phyloP scores from a whole-genome alignment of 2,329 filamentous ascomycete genomes.

The Pseudodiploospora longispora region DNA sequence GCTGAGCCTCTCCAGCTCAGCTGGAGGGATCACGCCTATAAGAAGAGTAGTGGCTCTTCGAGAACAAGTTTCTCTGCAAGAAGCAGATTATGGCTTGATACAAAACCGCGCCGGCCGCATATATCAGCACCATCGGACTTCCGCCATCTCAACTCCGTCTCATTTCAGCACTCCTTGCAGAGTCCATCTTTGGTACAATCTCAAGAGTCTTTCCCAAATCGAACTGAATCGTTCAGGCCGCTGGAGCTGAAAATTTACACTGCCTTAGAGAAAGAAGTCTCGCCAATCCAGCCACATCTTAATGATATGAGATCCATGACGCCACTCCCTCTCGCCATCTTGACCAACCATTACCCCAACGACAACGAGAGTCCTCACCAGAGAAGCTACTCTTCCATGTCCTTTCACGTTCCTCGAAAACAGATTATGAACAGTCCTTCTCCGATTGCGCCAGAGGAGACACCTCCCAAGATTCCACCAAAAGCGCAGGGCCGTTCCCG shows the following conservation, averaged over 20 bases:
- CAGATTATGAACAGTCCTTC: constrained; percentile 20
- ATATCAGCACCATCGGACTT: constrained; percentile 55
- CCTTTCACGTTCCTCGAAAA: constrained; percentile 47
- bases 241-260: constrained; percentile 49
- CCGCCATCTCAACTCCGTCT: constrained; percentile 45
- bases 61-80: constrained; percentile 36
- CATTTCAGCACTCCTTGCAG: constrained; percentile 28
- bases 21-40: constrained; percentile 12
- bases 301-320: constrained; percentile 30
- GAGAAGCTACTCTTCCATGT: constrained; percentile 43
- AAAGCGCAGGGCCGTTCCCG: constrained; percentile 33
- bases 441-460: constrained; percentile 15
- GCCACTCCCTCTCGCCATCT: constrained; percentile 29
- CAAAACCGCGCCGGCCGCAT: constrained; percentile 41
- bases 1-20: constrained; percentile 10
- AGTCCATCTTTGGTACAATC: constrained; percentile 5
- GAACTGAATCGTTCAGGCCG: constrained; percentile 39
- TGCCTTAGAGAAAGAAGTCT: constrained; percentile 31
- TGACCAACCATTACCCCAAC: constrained; percentile 24
- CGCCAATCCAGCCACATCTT: constrained; percentile 49
- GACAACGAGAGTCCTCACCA: constrained; percentile 26
- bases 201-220: constrained; percentile 14
- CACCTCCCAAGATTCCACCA: constrained; percentile 31
- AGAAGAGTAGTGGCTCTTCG: constrained; percentile 19
- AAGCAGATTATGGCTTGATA: constrained; percentile 37